phyloP scores from a whole-genome alignment of 225 moss, liverwort and hornwort genomes.

The Polytrichum commune region DNA sequence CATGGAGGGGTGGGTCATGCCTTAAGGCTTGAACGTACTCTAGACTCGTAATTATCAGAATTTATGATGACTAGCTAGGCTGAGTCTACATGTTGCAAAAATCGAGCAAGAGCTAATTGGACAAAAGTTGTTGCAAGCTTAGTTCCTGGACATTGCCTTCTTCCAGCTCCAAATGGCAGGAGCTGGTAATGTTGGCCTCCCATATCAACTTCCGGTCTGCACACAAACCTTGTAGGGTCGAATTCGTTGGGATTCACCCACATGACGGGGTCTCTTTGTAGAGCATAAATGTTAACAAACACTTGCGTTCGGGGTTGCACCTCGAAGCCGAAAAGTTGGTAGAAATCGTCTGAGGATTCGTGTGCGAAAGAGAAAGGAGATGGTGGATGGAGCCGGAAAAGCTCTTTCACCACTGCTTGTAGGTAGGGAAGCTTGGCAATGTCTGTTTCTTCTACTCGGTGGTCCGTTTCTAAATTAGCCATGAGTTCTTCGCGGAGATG shows the following conservation, averaged over 20 bases:
- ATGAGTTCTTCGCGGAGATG: slow-evolving; percentile 29
- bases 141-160: slow-evolving; percentile 32
- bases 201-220: slow-evolving; percentile 28
- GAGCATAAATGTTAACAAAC: slow-evolving; percentile 48
- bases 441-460: slow-evolving; percentile 11
- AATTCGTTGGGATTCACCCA: slow-evolving; percentile 55
- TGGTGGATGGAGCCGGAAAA: slow-evolving; percentile 44
- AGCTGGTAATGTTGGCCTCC: slow-evolving; percentile 45
- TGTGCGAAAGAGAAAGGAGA: slow-evolving; percentile 33
- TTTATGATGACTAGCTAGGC: too few species aligned
- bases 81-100: slow-evolving; percentile 4
- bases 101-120: slow-evolving; percentile 35
- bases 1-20: too few species aligned
- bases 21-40: too few species aligned
- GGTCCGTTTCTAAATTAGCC: slow-evolving; percentile 2
- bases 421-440: slow-evolving; percentile 37
- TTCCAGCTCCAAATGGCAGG: slow-evolving; percentile 56
- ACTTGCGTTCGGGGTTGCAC: slow-evolving; percentile 24
- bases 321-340: slow-evolving; percentile 23
- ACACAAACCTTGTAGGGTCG: slow-evolving; percentile 52
- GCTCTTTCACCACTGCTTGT: slow-evolving; percentile 49
- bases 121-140: slow-evolving; percentile 38
- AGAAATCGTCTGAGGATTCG: slow-evolving; percentile 18
- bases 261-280: slow-evolving; percentile 45
- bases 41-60: too few species aligned